Conservation (phyloP, 257 asterid species). For the Lantana camara region DNA sequence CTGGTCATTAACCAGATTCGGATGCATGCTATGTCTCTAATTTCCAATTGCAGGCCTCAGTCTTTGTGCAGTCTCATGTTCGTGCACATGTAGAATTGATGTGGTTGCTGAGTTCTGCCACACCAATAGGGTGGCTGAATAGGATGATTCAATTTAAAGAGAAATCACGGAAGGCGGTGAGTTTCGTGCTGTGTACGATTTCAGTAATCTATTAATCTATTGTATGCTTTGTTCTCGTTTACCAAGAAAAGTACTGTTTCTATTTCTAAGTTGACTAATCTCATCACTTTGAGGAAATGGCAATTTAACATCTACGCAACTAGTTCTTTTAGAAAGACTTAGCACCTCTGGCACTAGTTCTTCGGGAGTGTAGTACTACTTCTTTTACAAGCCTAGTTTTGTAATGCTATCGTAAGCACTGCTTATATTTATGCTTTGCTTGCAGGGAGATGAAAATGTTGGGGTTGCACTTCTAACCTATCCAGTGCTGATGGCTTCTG, state of each 20-base stretch:
- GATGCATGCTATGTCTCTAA: constrained; percentile 28
- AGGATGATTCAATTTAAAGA: constrained; percentile 96
- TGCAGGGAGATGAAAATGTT: constrained; percentile 95
- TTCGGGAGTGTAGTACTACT: no score
- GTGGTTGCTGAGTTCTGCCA: constrained; percentile 92
- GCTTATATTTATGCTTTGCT: constrained; percentile 13
- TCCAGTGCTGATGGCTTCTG: constrained; percentile 98
- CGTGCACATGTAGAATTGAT: constrained; percentile 92
- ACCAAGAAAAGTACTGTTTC: not conserved
- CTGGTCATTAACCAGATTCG: constrained; percentile 9
- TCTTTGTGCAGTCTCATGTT: constrained; percentile 98
- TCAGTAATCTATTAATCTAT: not conserved
- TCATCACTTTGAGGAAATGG: constrained; percentile 2
- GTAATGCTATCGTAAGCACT: not conserved
- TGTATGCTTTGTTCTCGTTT: not conserved
- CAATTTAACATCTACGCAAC: constrained; percentile 8
- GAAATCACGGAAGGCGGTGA: constrained; percentile 86
- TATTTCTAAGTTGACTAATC: not conserved
- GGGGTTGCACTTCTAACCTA: constrained; percentile 92
- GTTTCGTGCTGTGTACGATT: constrained; percentile 37
- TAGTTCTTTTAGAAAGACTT: not conserved
- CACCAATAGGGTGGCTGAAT: constrained; percentile 97
- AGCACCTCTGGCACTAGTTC: not conserved
- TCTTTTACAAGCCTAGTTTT: no score
- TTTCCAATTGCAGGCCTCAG: constrained; percentile 74